Evolutionary conservation across 1,284 basidiomycete species (phyloP), one percentile per base, ranked within the genome.

Genomic region (Omphalotus olearius): DNA sequence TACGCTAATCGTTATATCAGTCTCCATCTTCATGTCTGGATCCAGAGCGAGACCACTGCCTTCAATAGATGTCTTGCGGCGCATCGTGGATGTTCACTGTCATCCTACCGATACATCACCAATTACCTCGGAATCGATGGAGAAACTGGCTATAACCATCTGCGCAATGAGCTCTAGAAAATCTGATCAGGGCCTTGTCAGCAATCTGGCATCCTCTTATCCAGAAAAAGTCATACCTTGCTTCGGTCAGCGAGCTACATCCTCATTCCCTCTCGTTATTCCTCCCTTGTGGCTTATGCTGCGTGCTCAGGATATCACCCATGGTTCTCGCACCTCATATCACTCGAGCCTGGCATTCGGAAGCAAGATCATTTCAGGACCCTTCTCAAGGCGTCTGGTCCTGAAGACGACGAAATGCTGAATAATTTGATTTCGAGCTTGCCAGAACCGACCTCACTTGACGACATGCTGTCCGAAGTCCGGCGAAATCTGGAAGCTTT

Each of bases 271-370:
- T 23, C 30, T 33, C 30, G 30, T 33, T 33, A 33, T 9, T 7
- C 25, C 39, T 51, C 41, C 51, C 52, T 50, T 37, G 49, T 48
- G 25, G 4, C 45, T 58, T 30, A 57, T 46, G 35, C 26, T 45
- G 30, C 30, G 13, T 33, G 39, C 10, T n/a, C 54, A 91, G 88
- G 90, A 16, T 82, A 88, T 59, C 91, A 93, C 64, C 91, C 91
- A 4, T 93, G 90, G 91, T 92, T 88, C 65, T 73, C 81, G 2
- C 82, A 92, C 64, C 74, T 73, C 60, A 86, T 93, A 57, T 75
- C 84, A 3, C 65, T 80, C 28, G 59, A 59, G 55, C 50, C 69
- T 49, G 51, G 50, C 30, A 33, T 59, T 56, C 69, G 75, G 54
- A 89, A 83, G 62, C 76, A 80, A 55, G 70, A 74, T 11, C 91